Conservation (phyloP, 1,284 basidiomycete species). For the Grifola frondosa region DNA sequence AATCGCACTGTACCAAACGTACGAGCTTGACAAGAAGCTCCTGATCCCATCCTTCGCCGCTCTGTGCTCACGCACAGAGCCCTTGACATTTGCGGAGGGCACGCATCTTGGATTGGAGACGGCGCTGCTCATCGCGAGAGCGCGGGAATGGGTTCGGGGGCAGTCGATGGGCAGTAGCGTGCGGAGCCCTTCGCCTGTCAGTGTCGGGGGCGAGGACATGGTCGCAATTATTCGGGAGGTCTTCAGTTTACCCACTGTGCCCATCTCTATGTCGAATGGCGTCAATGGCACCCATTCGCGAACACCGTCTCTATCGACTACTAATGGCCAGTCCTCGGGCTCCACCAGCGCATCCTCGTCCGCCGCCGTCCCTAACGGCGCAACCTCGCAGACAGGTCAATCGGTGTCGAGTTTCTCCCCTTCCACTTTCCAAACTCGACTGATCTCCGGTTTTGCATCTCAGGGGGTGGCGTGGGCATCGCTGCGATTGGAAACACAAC, state of each 20-base stretch:
- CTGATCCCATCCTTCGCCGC: slow-evolving; percentile 57
- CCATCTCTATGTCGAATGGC: slow-evolving; percentile 27
- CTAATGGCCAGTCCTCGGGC: slow-evolving; percentile 3
- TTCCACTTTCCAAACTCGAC: slow-evolving; percentile 19
- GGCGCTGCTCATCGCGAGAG: slow-evolving; percentile 52
- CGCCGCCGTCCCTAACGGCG: slow-evolving; percentile 12
- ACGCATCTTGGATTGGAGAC: slow-evolving; percentile 58
- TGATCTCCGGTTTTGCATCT: slow-evolving; percentile 24
- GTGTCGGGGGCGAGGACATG: slow-evolving; percentile 38
- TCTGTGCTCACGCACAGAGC: slow-evolving; percentile 52
- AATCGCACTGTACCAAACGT: slow-evolving; percentile 56
- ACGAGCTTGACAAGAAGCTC: slow-evolving; percentile 50
- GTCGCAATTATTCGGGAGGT: slow-evolving; percentile 33
- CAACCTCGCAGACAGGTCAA: slow-evolving; percentile 23
- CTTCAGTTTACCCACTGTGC: slow-evolving; percentile 30
- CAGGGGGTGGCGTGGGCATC: slow-evolving; percentile 19
- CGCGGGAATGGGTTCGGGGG: slow-evolving; percentile 54
- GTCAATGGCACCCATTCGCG: slow-evolving; percentile 18
- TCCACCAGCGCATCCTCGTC: slow-evolving; percentile 12
- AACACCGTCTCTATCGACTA: slow-evolving; percentile 12
- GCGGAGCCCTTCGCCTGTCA: slow-evolving; percentile 36
- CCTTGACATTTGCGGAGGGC: slow-evolving; percentile 59
- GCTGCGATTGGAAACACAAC: slow-evolving; percentile 6
- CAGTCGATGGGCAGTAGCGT: slow-evolving; percentile 37
- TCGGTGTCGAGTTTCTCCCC: slow-evolving; percentile 17